Base-by-base conservation (phyloP, 2,329 filamentous ascomycete genomes). In the Albophoma yamanashiensis region DNA sequence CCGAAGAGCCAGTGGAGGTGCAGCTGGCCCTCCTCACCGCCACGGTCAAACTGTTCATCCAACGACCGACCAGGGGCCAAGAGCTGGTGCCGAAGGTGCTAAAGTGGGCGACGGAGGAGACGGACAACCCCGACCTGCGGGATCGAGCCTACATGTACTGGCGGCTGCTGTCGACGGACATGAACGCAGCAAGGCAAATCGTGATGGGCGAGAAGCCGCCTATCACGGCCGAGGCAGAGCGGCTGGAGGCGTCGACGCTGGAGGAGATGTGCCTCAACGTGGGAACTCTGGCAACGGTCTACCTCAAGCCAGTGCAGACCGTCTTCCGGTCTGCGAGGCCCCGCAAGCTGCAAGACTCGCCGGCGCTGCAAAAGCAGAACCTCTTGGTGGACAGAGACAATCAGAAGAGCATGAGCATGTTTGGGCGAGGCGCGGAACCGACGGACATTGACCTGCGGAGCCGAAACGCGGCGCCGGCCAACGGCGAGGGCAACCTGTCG, bases 81-180 rank as follows among this genome's bases (percentile, higher is more conserved):
- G 87, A 95, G 58, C 81, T 99, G 8, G 93, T 99, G 0, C 94
- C 93, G 0, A 92, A 92, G 69, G 93, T 97, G 2, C 79, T 99
- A 57, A 97, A 97, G 75, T 97, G 94, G 93, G 95, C 94, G 5
- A 99, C 94, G 0, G 94, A 97, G 73, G 94, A 97, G 73, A 97
- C 93, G n/a, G 94, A 99, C 71, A 97, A 99, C 73, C 94, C 94
- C 0, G 94, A 99, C 74, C 84, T 99, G 36, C 87, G 94, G 64
- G 94, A 99, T 73, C 82, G 94, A 67, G 94, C 94, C 0, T 99
- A 97, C 78, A 97, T 99, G 92, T 99, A 99, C 79, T 99, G 94
- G 94, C 90, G 94, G 5, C 82, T 99, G 17, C 82, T 99, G 1
- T 96, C 92, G 1, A 95, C 92, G 0, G 92, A 97, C 71, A 93